Evolutionary conservation across 2,329 filamentous ascomycete species (phyloP), one percentile per base, ranked within the genome.

Genomic region (Hysterium pulicare): DNA sequence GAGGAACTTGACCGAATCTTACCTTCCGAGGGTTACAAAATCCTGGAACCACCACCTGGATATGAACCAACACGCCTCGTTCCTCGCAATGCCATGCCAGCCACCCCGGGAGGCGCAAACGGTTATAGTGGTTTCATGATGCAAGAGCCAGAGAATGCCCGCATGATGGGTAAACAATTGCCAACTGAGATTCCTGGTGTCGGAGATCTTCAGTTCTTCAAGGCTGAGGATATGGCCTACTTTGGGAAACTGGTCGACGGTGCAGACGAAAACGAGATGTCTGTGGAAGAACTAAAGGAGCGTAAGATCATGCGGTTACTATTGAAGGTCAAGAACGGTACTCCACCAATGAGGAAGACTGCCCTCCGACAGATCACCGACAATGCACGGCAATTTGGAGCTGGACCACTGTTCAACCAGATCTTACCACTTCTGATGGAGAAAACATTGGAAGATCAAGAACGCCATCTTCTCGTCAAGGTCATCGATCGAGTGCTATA

Each of bases 251-350:
- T 98, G 31, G 91, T 95, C 17, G 93, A 98, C 62, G 90, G 88
- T 28, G 86, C 86, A 20, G 90, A 97, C 55, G 93, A 98, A 70
- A 94, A 91, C 56, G 78, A 83, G 17, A 81, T 98, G 70, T 90
- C 84, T 16, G 90, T 98, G 8, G 93, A 98, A 37, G 91, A 98
- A 60, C 72, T 98, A 40, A 97, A 98, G 70, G 91, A 98, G 70
- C 81, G 93, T 48, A 98, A 98, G 72, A 98, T 98, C 62, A 97
- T 98, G 93, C 80, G 93, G 53, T 73, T 98, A 42, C 75, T 98
- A 34, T 78, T 98, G 43, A 98, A 98, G 72, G 91, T 98, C 75
- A 98, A 98, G 79, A 98, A 98, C 65, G 93, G 93, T 59, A 97
- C 93, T 31, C 93, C 93, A 20, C 91, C 93, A 0, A 97, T 97